Conservation (phyloP, 2,329 filamentous ascomycete species). For the Fusarium subglutinans region DNA sequence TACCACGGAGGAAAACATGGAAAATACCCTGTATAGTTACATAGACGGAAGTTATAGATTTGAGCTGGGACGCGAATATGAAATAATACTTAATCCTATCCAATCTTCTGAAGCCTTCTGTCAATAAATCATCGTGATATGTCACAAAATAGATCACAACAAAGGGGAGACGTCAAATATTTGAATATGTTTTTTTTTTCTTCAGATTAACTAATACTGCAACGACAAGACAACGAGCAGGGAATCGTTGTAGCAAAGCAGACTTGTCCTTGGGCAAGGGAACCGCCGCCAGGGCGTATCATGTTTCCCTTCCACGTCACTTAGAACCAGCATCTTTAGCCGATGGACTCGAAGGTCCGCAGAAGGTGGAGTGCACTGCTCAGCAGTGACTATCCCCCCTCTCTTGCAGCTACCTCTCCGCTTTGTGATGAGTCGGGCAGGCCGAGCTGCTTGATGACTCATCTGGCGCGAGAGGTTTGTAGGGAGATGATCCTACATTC, state of each 20-base stretch:
- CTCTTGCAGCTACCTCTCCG: slow-evolving; percentile 26
- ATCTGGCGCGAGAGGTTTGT: slow-evolving; percentile 28
- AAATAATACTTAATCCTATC: neutral
- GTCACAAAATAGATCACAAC: neutral
- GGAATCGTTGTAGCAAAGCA: slow-evolving; percentile 48
- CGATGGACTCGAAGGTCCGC: slow-evolving; percentile 28
- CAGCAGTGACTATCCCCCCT: slow-evolving; percentile 35
- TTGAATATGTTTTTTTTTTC: slow-evolving; percentile 39
- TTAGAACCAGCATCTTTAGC: slow-evolving; percentile 49
- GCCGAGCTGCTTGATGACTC: slow-evolving; percentile 28
- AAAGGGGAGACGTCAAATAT: neutral
- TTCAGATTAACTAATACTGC: slow-evolving; percentile 57
- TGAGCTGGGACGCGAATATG: neutral
- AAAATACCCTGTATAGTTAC: neutral
- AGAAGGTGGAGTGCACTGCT: slow-evolving; percentile 30
- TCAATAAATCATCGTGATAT: neutral
- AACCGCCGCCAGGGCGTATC: slow-evolving; percentile 45
- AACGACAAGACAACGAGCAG: slow-evolving; percentile 53
- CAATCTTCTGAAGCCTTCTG: neutral
- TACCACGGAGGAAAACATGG: neutral
- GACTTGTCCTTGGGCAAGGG: slow-evolving; percentile 48
- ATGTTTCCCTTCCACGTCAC: slow-evolving; percentile 39
- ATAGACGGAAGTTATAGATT: neutral
- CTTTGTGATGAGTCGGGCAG: slow-evolving; percentile 17
- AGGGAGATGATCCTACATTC: slow-evolving; percentile 44